Base-by-base conservation (phyloP, 2,329 filamentous ascomycete species). In the Whalleya microplaca region DNA sequence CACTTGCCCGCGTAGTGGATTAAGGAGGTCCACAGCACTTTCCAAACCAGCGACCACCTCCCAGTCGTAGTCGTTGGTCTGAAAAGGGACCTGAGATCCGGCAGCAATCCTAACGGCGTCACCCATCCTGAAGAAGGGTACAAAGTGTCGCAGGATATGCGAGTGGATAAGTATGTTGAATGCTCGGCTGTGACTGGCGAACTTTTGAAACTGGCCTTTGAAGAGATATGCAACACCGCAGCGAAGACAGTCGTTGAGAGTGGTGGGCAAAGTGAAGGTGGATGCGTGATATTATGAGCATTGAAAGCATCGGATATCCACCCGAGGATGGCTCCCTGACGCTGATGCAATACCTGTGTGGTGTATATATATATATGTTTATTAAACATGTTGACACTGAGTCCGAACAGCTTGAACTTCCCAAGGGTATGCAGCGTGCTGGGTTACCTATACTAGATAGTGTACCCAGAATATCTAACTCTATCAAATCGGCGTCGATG, bases 111-210 rank as follows among this genome's bases (percentile, higher is more conserved):
- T 2, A 84, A 85, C 56, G 83, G 83, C 27, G 79, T 82, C 61
- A 83, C 87, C 49, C 82, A 84, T 58, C 85, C 85, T 10, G 80
- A 87, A 58, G 85, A 87, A 69, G 84, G 77, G 1, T 84, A 85
- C 65, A 76, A 76, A 21, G 69, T 80, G 48, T 79, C 84, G 20
- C 83, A 86, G 65, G 78, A 80, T 61, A 77, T 87, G 76, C 75
- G 84, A 50, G 83, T 79, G 45, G 85, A 88, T 70, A 82, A 81
- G 60, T 88, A 87, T 64, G 80, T 86, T 68, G 85, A 88, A 65
- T 88, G 84, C 71, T 86, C 84, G 1, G 83, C 84, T 6, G 72
- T 80, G 46, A 85, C 83, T 2, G 84, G 84, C 16, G 83, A 86
- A 72, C 75, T 87, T 51, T 67, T 87, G 44, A 74, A 77, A 62